Evolutionary conservation across 139 green algal genomes (phyloP).

Genomic region (Raphidocelis subcapitata): DNA sequence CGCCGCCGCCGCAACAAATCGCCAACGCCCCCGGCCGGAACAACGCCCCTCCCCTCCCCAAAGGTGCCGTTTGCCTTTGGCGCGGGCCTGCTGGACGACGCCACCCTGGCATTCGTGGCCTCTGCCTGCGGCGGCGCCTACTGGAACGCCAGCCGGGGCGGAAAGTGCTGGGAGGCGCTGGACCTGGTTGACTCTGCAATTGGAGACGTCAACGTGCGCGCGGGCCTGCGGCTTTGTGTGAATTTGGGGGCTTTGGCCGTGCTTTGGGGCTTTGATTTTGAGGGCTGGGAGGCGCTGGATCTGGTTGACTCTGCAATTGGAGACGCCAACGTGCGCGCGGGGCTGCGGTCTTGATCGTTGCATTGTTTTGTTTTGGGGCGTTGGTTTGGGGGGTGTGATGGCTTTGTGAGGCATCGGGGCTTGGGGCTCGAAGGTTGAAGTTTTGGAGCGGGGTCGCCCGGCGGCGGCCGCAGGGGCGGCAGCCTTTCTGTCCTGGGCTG

Average conservation of each 20-base stretch:
- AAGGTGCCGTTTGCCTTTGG: constrained; percentile 42
- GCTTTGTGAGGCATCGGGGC: no score
- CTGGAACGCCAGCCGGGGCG: background rate
- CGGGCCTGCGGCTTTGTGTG: constrained; percentile 4
- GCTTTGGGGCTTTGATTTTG: no score
- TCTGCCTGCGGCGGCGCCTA: no score
- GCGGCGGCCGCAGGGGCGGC: no score
- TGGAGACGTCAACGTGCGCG: constrained; percentile 37
- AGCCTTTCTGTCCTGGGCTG: no score
- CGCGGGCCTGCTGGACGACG: constrained; percentile 49
- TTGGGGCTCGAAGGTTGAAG: no score
- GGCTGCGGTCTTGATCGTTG: constrained; percentile 1
- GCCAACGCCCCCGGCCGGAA: no score
- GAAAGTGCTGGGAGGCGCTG: constrained; percentile 10
- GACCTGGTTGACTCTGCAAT: constrained; percentile 5
- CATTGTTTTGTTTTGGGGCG: background rate
- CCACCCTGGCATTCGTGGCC: constrained; percentile 22
- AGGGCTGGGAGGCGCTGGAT: constrained; percentile 8
- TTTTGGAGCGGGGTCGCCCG: no score
- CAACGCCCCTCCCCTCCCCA: no score
- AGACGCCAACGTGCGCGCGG: constrained; percentile 34
- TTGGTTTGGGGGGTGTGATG: no score
- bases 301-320: constrained; percentile 10
- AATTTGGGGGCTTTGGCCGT: background rate
- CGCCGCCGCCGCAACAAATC: no score